Conservation (phyloP, 768 basidiomycete genomes). For the Pisolithus orientalis region DNA sequence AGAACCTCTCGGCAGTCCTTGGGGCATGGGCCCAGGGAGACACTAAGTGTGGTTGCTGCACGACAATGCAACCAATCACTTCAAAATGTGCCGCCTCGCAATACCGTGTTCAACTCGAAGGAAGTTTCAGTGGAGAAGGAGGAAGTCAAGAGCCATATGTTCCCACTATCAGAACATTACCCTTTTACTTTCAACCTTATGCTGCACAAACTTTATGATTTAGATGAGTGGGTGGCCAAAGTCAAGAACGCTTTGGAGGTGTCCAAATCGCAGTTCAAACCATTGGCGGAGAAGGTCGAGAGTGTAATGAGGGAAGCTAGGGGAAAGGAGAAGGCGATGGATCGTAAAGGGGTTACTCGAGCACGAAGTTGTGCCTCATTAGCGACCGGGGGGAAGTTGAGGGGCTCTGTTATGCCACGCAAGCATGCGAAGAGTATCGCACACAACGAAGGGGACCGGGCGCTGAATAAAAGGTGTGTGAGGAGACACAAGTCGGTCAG, state of each 20-base stretch:
- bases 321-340: constrained; percentile 9
- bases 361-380: constrained; percentile 31
- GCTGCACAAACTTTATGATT: constrained; percentile 57
- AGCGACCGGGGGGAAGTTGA: constrained; percentile 12
- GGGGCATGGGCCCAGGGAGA: constrained; percentile 29
- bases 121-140: constrained; percentile 14
- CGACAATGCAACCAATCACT: not conserved
- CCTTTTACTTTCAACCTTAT: constrained; percentile 63
- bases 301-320: constrained; percentile 6
- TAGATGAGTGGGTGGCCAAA: constrained; percentile 53
- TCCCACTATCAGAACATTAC: constrained; percentile 37
- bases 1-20: constrained; percentile 31
- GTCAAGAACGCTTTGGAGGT: constrained; percentile 46
- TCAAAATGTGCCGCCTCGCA: constrained; percentile 12
- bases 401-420: not conserved
- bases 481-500: constrained; percentile 42
- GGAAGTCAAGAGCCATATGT: constrained; percentile 30
- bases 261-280: constrained; percentile 52
- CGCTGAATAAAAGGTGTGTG: constrained; percentile 51
- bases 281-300: constrained; percentile 37
- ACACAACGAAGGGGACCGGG: constrained; percentile 21
- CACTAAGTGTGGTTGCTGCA: constrained; percentile 7
- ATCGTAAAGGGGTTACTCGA: constrained; percentile 18
- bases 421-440: constrained; percentile 1
- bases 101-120: constrained; percentile 14